Percentiles rank a stretch among this genome's conserved stretches.
These are phyloP conservation scores for Lipomyces spencermartinsiae DNA, from an alignment of 805 yeast genomes.

Conservation along the genomic window DNA sequence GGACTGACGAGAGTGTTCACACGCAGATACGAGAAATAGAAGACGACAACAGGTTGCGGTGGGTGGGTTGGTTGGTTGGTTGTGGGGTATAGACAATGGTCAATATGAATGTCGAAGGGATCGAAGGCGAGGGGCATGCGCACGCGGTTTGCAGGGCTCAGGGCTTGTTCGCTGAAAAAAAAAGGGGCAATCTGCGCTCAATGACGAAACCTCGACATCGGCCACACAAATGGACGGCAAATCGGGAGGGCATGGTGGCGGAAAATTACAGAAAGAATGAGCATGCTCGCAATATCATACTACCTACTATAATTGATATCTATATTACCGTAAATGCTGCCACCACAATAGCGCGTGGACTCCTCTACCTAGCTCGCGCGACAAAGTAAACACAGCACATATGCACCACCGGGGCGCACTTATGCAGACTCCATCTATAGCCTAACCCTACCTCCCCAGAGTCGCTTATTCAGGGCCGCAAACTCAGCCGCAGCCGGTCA, in stretches of 20 bases:
- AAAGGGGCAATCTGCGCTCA: not conserved
- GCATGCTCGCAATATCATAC: not conserved
- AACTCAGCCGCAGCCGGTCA: no score
- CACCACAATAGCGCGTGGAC: not conserved
- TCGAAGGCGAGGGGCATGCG: not conserved
- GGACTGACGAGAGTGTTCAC: not conserved
- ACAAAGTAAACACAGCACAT: no score
- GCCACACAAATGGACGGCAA: no score
- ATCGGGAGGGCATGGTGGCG: no score
- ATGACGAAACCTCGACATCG: not conserved
- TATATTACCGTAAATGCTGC: not conserved
- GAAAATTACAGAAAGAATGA: not conserved
- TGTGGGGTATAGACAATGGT: not conserved
- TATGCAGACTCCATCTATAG: not conserved
- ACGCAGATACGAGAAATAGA: not conserved
- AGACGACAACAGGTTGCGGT: not conserved
- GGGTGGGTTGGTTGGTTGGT: not conserved
- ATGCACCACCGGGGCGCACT: no score
- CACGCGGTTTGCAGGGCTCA: not conserved
- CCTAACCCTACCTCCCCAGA: not conserved
- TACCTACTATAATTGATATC: not conserved
- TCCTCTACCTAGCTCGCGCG: no score
- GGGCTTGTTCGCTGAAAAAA: not conserved
- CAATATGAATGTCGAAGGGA: not conserved
- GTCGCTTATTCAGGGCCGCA: no score